These are phyloP conservation scores for Eutypella sp. DNA, from an alignment of 2,329 filamentous ascomycete species.

Conservation along the genomic window DNA sequence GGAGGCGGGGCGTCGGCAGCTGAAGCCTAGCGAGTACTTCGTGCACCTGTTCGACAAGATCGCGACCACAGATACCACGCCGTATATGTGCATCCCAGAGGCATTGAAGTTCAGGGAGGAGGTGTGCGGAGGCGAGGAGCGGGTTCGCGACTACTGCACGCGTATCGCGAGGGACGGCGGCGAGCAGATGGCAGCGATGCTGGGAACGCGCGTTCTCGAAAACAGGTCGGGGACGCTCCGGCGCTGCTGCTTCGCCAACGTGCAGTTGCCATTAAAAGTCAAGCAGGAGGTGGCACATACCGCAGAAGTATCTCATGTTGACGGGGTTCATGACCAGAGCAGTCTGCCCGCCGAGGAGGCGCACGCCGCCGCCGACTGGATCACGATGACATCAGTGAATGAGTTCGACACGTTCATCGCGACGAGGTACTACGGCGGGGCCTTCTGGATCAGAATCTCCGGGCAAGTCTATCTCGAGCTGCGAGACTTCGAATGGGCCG, in stretches of 20 bases:
- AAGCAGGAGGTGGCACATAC: not conserved
- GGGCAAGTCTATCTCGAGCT: conserved; percentile 23
- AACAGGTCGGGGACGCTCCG: conserved; percentile 45
- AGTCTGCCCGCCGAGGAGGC: conserved; percentile 16
- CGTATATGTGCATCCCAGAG: conserved; percentile 57
- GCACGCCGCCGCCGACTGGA: conserved; percentile 23
- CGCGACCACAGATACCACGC: conserved; percentile 59
- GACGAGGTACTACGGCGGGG: conserved; percentile 21
- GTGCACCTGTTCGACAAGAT: conserved; percentile 60
- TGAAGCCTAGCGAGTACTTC: conserved; percentile 44
- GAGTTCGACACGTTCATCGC: conserved; percentile 26
- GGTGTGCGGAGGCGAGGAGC: conserved; percentile 59
- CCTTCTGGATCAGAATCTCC: conserved; percentile 23
- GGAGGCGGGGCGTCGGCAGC: conserved; percentile 8
- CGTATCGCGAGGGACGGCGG: conserved; percentile 52
- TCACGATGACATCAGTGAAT: conserved; percentile 21
- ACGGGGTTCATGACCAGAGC: conserved; percentile 1
- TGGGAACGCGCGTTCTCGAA: conserved; percentile 62
- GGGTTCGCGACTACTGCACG: conserved; percentile 54
- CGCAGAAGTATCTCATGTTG: conserved; percentile 1
- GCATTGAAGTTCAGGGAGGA: conserved; percentile 58
- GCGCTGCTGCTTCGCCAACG: conserved; percentile 57
- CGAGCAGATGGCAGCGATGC: conserved; percentile 46
- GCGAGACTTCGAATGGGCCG: conserved; percentile 24
- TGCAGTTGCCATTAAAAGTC: conserved; percentile 49